These are phyloP conservation scores for Colletotrichum sansevieriae DNA, from an alignment of 2,329 filamentous ascomycete genomes.

Conservation along the genomic window DNA sequence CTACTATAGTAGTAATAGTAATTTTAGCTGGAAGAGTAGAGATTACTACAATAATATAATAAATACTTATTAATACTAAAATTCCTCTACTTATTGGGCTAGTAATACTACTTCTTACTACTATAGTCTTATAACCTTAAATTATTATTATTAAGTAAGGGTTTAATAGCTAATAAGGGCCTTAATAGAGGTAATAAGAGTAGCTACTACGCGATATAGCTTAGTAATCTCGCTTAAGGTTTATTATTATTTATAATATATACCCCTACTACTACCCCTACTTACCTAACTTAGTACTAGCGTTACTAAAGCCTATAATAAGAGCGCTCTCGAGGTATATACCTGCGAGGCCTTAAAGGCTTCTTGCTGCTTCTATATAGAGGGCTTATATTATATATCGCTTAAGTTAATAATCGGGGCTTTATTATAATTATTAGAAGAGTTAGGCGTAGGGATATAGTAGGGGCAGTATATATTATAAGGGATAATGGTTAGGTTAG, in stretches of 20 bases:
- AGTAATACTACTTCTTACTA: too few species aligned
- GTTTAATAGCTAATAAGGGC: too few species aligned
- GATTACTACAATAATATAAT: neutral
- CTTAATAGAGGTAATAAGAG: neutral
- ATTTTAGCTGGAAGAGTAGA: neutral
- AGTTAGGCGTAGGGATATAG: too few species aligned
- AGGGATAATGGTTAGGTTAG: neutral
- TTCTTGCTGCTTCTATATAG: neutral
- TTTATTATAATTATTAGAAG: too few species aligned
- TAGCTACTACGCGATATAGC: neutral
- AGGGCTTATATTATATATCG: too few species aligned
- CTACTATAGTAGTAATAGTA: neutral
- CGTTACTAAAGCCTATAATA: neutral
- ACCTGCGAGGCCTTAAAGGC: neutral
- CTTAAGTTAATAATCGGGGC: too few species aligned
- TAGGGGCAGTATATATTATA: neutral
- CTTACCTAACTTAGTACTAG: neutral
- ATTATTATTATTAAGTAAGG: too few species aligned
- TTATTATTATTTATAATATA: conserved; percentile 4
- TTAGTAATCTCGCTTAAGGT: neutral
- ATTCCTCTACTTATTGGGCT: too few species aligned
- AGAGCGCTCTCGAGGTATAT: accelerated
- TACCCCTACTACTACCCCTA: neutral
- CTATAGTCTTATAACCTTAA: too few species aligned
- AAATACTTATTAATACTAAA: too few species aligned